Conservation (phyloP, 106 monocot species). For the Dendrobium catenatum region DNA sequence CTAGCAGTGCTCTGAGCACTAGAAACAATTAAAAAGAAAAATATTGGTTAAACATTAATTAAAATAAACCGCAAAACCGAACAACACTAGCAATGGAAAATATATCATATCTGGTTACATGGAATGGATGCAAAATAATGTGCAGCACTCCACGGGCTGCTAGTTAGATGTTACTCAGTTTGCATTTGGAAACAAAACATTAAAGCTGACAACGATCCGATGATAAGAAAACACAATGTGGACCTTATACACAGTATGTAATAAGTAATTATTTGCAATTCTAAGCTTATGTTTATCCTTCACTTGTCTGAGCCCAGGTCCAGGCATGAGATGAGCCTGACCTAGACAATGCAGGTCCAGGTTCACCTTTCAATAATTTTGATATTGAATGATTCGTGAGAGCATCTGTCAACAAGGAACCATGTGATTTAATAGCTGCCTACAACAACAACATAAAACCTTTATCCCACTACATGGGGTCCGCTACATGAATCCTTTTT, state of each 20-base stretch:
- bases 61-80: background rate
- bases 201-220: background rate
- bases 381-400: background rate
- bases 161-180: too few species aligned
- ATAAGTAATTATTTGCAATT: background rate
- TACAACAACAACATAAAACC: too few species aligned
- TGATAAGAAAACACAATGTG: background rate
- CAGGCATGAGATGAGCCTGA: background rate
- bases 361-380: background rate
- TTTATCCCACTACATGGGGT: too few species aligned
- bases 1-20: conserved; percentile 68
- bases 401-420: background rate
- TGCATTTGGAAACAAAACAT: background rate
- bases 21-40: background rate
- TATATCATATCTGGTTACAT: background rate
- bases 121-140: background rate
- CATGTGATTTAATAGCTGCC: background rate
- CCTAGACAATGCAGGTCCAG: too few species aligned
- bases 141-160: too few species aligned
- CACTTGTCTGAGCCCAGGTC: background rate
- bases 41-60: background rate
- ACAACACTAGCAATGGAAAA: background rate
- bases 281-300: background rate
- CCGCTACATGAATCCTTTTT: too few species aligned
- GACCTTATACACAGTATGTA: background rate